phyloP scores from a whole-genome alignment of 176 grass and related monocot species.

The Canna indica region DNA sequence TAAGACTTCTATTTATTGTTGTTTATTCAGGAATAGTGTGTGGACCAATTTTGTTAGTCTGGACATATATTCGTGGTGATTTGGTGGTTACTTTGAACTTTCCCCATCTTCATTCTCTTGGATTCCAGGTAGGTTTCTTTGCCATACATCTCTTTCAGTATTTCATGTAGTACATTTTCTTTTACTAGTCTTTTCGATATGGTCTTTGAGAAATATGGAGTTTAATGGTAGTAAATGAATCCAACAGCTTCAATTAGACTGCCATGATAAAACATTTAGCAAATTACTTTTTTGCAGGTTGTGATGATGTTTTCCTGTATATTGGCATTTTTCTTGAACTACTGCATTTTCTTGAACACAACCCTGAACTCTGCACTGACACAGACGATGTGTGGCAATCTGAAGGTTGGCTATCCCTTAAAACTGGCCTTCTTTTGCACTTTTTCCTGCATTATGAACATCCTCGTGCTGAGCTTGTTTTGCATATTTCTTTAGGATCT shows the following conservation, averaged over 20 bases:
- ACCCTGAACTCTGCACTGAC: conserved; percentile 96
- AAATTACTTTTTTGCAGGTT: conserved; percentile 39
- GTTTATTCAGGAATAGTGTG: conserved; percentile 64
- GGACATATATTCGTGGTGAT: conserved; percentile 80
- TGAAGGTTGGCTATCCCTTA: conserved; percentile 51
- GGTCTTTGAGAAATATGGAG: too few species aligned
- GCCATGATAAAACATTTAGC: background rate
- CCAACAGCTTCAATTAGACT: background rate
- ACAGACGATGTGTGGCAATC: conserved; percentile 95
- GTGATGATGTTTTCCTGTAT: conserved; percentile 88
- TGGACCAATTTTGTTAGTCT: conserved; percentile 78
- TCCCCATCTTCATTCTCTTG: conserved; percentile 67
- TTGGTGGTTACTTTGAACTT: conserved; percentile 65
- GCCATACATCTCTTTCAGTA: background rate
- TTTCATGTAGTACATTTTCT: background rate
- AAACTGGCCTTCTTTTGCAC: background rate
- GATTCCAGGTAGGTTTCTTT: conserved; percentile 56
- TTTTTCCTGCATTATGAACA: conserved; percentile 17
- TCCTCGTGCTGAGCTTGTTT: background rate
- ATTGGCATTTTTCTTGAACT: conserved; percentile 92
- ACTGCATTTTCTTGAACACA: conserved; percentile 94
- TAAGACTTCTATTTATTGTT: background rate
- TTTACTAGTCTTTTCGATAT: background rate
- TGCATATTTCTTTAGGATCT: conserved; percentile 48
- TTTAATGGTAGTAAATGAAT: too few species aligned